A percentile compares a stretch with the other conserved stretches of the same genome.
These are phyloP conservation scores for Acer yangbiense DNA, from an alignment of 345 rosid species.

Conservation along the genomic window DNA sequence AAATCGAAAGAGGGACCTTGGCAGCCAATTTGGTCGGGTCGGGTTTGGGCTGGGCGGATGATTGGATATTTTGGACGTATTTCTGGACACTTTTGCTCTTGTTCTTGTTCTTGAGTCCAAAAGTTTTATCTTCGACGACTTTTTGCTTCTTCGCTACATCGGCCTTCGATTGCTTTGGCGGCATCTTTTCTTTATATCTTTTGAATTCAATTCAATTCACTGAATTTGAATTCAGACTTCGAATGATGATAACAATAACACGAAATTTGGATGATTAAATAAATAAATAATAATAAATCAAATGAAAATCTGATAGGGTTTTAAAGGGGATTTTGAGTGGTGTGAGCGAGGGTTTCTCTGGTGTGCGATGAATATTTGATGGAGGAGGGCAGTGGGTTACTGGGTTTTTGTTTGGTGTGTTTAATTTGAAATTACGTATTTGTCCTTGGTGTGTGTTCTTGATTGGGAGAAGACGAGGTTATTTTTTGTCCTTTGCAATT, in stretches of 20 bases:
- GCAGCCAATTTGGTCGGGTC: constrained; percentile 68
- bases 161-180: constrained; percentile 80
- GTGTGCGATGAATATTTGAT: background rate
- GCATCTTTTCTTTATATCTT: constrained; percentile 53
- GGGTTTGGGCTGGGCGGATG: constrained; percentile 74
- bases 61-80: constrained; percentile 84
- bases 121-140: constrained; percentile 90
- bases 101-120: constrained; percentile 91
- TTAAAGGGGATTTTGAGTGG: background rate
- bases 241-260: background rate
- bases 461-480: background rate
- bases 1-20: constrained; percentile 49
- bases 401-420: background rate
- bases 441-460: background rate
- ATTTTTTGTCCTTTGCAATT: background rate
- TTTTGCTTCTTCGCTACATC: constrained; percentile 95
- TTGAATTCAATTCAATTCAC: constrained; percentile 13
- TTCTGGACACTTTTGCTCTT: constrained; percentile 96
- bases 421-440: background rate
- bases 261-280: background rate
- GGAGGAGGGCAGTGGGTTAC: background rate
- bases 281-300: background rate
- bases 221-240: background rate
- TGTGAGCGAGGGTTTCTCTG: constrained; percentile 12
- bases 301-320: background rate